phyloP scores from a whole-genome alignment of 306 rosid genomes.

The Lathyrus aphaca region DNA sequence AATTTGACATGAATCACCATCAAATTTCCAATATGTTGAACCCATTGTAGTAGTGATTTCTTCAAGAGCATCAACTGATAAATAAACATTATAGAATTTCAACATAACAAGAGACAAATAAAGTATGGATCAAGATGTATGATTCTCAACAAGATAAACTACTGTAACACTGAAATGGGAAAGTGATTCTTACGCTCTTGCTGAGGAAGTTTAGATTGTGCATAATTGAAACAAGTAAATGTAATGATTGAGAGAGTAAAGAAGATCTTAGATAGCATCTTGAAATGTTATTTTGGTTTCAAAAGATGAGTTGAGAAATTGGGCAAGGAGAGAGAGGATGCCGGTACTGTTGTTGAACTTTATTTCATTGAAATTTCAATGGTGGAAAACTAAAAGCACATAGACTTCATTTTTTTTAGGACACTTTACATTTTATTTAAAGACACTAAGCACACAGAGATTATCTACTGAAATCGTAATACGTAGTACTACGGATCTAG shows the following conservation, averaged over 20 bases:
- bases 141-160: background rate
- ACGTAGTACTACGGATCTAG: too few species aligned
- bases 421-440: too few species aligned
- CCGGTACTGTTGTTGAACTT: background rate
- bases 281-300: slow-evolving; percentile 7
- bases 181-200: slow-evolving; percentile 42
- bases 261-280: slow-evolving; percentile 30
- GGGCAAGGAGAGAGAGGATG: background rate
- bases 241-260: slow-evolving; percentile 39
- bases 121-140: background rate
- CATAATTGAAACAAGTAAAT: slow-evolving; percentile 36
- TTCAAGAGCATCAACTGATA: slow-evolving; percentile 70
- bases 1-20: slow-evolving; percentile 57
- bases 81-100: too few species aligned
- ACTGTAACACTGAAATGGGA: background rate
- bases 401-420: too few species aligned
- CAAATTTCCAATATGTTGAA: slow-evolving; percentile 69
- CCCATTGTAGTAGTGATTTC: slow-evolving; percentile 72
- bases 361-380: background rate
- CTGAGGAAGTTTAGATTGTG: slow-evolving; percentile 44
- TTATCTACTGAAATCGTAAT: too few species aligned
- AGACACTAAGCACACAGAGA: background rate
- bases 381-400: background rate
- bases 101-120: too few species aligned
- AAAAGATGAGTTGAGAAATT: slow-evolving; percentile 18